Evolutionary conservation across 2,329 filamentous ascomycete genomes (phyloP), one percentile per base, ranked within the genome.

Genomic region (Ophiostoma sp.): DNA sequence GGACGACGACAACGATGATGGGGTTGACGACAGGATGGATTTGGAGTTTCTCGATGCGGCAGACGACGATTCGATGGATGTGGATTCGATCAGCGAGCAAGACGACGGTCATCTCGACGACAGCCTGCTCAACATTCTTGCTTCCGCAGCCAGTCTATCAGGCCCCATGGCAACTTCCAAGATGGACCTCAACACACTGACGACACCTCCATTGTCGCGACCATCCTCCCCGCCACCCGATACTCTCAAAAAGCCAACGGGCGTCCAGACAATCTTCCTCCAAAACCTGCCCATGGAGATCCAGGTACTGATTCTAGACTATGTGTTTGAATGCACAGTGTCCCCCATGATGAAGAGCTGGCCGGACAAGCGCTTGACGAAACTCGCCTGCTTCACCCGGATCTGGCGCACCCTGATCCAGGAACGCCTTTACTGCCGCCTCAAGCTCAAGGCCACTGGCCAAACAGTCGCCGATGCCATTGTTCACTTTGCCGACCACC

Each of bases 361-460:
- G 65, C 80, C 85, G 64, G 80, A 82, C 69, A 88, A 85, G 71
- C 87, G 89, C 69, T 79, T 91, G 47, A 89, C 89, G 0, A 83
- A 88, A 71, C 76, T 92, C 69, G 85, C 89, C 3, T 78, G 90
- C 66, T 86, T 88, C 64, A 85, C 81, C 73, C 80, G 77, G 4
- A 77, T 83, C n/a, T 92, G 89, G 89, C 84, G 87, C 65, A 78
- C 81, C 47, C 75, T 92, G 68, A 85, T 93, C 27, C 90, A 92
- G 75, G 84, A 89, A 74, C 83, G 89, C 49, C 83, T 93, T 2
- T 93, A 91, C 77, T 83, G 89, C 58, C 89, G 91, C 75, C 85
- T 92, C 78, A 91, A 92, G 77, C 80, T 92, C 73, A 90, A 91
- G 78, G 89, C 88, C 0, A 91, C 88, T 0, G 79, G 84, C 49